These are phyloP conservation scores for Opeltia flavorubescens DNA, from an alignment of 495 filamentous ascomycete genomes.

Conservation along the genomic window DNA sequence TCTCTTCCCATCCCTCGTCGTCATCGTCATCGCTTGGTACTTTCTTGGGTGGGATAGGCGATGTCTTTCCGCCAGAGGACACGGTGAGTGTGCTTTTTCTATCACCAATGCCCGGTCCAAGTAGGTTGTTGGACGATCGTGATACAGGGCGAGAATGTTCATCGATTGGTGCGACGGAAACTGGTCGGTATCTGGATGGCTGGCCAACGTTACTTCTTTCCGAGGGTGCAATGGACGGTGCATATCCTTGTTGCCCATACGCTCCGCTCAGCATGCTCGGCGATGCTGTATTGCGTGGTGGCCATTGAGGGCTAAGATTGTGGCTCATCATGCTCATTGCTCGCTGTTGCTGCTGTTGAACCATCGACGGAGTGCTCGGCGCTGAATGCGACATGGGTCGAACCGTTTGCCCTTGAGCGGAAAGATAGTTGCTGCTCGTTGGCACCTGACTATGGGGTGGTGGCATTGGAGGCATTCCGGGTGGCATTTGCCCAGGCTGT, in stretches of 20 bases:
- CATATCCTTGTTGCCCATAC: constrained; percentile 34
- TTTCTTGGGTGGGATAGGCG: constrained; percentile 14
- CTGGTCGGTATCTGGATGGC: constrained; percentile 83
- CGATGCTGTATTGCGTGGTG: constrained; percentile 19
- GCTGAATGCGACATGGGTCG: constrained; percentile 34
- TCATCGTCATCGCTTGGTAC: constrained; percentile 51
- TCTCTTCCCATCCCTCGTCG: constrained; percentile 74
- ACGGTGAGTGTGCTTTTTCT: constrained; percentile 11
- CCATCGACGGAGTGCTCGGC: constrained; percentile 11
- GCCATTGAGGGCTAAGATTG: constrained; percentile 42
- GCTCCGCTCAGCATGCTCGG: constrained; percentile 21
- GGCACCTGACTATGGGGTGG: constrained; percentile 16
- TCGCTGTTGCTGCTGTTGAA: constrained; percentile 29
- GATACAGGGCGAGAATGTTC: constrained; percentile 22
- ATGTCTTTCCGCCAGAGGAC: constrained; percentile 18
- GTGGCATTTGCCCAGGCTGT: constrained; percentile 13
- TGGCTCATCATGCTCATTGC: constrained; percentile 77
- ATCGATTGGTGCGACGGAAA: constrained; percentile 36
- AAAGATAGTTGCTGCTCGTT: constrained; percentile 9
- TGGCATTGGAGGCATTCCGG: constrained; percentile 11
- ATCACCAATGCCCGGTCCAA: constrained; percentile 2
- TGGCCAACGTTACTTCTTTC: constrained; percentile 88
- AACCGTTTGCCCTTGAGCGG: constrained; percentile 9
- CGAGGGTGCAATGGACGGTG: constrained; percentile 74
- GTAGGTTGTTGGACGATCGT: constrained; percentile 16